Percentiles rank a stretch among this genome's conserved stretches.
These are phyloP conservation scores for Ustilago trichophora DNA, from an alignment of 1,284 basidiomycete genomes.

Conservation along the genomic window DNA sequence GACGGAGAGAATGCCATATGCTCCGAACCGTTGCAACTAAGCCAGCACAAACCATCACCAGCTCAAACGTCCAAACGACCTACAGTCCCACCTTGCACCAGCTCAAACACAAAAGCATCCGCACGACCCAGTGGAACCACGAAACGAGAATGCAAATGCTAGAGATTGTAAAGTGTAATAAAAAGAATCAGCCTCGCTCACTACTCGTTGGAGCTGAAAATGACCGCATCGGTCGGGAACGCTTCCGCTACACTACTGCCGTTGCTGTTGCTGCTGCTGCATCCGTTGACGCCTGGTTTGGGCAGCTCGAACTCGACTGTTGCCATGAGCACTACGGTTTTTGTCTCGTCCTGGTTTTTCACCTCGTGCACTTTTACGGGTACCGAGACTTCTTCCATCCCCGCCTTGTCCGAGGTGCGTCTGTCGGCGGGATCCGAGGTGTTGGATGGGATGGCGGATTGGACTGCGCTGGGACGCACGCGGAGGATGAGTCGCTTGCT, in stretches of 20 bases:
- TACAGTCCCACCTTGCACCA: too few relatives aligned
- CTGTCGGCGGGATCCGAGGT: conserved; percentile 33
- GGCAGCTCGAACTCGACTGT: conserved; percentile 40
- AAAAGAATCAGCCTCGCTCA: too few relatives aligned
- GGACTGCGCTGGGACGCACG: conserved; percentile 45
- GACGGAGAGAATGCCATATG: too few relatives aligned
- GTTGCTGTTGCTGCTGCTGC: background rate
- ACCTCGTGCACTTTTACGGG: conserved; percentile 60
- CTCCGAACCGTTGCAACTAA: too few relatives aligned
- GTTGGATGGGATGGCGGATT: conserved; percentile 34
- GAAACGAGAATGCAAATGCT: too few relatives aligned
- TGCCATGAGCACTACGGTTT: conserved; percentile 46
- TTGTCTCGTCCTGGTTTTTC: conserved; percentile 65
- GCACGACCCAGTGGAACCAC: too few relatives aligned
- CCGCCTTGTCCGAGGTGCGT: conserved; percentile 22
- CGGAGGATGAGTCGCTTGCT: conserved; percentile 58
- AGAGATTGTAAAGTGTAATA: too few relatives aligned
- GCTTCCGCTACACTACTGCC: too few relatives aligned
- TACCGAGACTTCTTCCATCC: conserved; percentile 49
- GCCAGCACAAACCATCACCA: too few relatives aligned
- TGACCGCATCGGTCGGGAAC: conserved; percentile 31
- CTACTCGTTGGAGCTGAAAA: conserved; percentile 30
- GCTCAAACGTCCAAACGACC: too few relatives aligned
- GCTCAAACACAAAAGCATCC: too few relatives aligned
- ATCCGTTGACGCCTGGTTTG: conserved; percentile 2